phyloP scores from a whole-genome alignment of 768 basidiomycete genomes.

The Tylopilus plumbeoviolaceoides region DNA sequence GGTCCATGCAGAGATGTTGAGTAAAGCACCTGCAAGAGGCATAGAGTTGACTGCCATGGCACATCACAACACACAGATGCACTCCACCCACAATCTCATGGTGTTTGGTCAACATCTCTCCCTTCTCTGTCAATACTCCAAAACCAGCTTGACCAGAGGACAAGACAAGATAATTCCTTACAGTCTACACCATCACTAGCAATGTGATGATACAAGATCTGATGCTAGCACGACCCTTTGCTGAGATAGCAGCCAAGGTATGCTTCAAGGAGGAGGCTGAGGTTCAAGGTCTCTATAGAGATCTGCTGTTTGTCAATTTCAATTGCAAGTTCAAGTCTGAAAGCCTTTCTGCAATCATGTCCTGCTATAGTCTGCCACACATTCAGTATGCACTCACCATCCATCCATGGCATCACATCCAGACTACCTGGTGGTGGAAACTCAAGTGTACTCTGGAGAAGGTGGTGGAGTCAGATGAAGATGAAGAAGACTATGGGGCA shows the following conservation, averaged over 20 bases:
- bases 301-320: constrained; percentile 19
- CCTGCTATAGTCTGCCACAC: neutral
- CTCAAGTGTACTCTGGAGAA: neutral
- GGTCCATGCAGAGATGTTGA: too few species aligned
- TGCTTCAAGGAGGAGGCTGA: neutral
- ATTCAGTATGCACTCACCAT: neutral
- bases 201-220: constrained; percentile 1
- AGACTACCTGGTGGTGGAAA: constrained; percentile 4
- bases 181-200: neutral
- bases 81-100: too few species aligned
- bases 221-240: neutral
- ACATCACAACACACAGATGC: too few species aligned
- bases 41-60: too few species aligned
- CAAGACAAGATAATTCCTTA: constrained; percentile 6
- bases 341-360: neutral
- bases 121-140: neutral
- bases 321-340: neutral
- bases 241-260: neutral
- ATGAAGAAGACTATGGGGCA: too few species aligned
- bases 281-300: constrained; percentile 2
- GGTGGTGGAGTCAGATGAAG: too few species aligned
- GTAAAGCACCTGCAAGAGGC: too few species aligned
- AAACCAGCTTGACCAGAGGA: neutral
- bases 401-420: constrained; percentile 4
- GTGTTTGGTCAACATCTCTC: too few species aligned